Percentiles rank a stretch among this genome's conserved stretches.
phyloP scores from a whole-genome alignment of 2,329 filamentous ascomycete genomes.

The Neonectria magnoliae region DNA sequence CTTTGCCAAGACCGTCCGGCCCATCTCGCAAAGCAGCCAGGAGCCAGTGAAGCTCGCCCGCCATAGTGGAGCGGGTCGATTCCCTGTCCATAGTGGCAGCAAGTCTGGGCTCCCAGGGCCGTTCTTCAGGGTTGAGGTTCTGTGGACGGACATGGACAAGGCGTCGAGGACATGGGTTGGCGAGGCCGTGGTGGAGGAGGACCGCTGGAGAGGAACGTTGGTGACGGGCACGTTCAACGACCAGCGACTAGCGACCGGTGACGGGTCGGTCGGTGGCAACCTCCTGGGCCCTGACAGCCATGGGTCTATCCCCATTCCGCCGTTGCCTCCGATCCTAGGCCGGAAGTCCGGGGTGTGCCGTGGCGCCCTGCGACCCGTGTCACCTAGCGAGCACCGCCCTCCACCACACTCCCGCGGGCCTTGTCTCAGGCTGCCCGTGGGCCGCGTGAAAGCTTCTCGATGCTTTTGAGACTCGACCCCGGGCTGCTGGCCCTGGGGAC shows the following conservation, averaged over 20 bases:
- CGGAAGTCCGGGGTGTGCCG: constrained; percentile 24
- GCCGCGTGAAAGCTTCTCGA: constrained; percentile 36
- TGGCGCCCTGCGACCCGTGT: constrained; percentile 30
- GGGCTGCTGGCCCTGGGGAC: constrained; percentile 23
- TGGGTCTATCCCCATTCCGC: constrained; percentile 34
- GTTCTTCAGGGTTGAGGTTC: not conserved
- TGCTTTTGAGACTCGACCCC: constrained; percentile 28
- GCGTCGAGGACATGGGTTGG: not conserved
- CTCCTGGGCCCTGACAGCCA: constrained; percentile 30
- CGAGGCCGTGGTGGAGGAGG: not conserved
- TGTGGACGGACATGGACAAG: not conserved
- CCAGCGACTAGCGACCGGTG: constrained; percentile 21
- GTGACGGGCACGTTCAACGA: constrained; percentile 7
- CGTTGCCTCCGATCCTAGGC: constrained; percentile 8
- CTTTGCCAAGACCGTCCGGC: constrained; percentile 32
- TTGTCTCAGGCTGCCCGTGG: constrained; percentile 33
- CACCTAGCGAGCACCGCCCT: constrained; percentile 24
- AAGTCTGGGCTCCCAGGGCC: constrained; percentile 28
- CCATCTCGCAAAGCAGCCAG: constrained; percentile 24
- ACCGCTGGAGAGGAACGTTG: constrained; percentile 10
- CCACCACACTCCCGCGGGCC: constrained; percentile 31
- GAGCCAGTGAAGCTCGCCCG: constrained; percentile 30
- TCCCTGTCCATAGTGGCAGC: constrained; percentile 25
- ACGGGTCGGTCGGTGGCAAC: constrained; percentile 30
- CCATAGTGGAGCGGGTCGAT: constrained; percentile 32